Evolutionary conservation across 2,329 filamentous ascomycete species (phyloP).

Genomic region (Allantophomopsis lycopodina): DNA sequence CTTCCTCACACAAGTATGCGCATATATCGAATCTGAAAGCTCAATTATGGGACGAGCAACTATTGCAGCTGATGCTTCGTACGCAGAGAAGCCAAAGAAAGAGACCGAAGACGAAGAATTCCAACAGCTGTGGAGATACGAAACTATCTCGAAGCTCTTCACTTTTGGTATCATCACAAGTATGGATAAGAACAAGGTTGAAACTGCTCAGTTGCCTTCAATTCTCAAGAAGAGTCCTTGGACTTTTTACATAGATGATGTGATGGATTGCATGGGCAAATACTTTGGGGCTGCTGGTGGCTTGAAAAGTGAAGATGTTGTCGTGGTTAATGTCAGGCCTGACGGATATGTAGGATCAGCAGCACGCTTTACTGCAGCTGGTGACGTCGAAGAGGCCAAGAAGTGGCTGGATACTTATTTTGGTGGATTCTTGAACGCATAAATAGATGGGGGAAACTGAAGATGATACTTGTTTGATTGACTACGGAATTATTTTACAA

Average conservation of each 20-base stretch:
- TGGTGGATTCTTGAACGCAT: constrained; percentile 24
- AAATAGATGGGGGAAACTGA: not conserved
- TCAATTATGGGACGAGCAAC: constrained; percentile 47
- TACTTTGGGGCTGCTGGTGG: constrained; percentile 41
- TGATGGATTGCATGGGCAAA: constrained; percentile 50
- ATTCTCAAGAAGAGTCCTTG: constrained; percentile 51
- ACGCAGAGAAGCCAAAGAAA: constrained; percentile 41
- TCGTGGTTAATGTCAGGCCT: constrained; percentile 54
- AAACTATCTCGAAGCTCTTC: constrained; percentile 50
- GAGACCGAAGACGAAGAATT: constrained; percentile 50
- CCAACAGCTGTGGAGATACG: constrained; percentile 54
- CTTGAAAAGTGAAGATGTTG: constrained; percentile 40
- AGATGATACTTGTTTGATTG: too few species aligned
- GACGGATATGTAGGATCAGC: constrained; percentile 64
- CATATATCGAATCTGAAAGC: constrained; percentile 31
- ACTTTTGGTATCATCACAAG: constrained; percentile 57
- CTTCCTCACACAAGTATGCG: constrained; percentile 47
- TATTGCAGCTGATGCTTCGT: constrained; percentile 44
- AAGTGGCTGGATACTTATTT: constrained; percentile 37
- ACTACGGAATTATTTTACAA: too few species aligned
- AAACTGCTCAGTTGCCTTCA: constrained; percentile 49
- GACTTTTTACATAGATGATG: constrained; percentile 60
- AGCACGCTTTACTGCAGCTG: constrained; percentile 21
- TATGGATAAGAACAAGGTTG: constrained; percentile 47
- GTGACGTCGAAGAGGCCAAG: constrained; percentile 20